Percentiles rank a stretch among this genome's conserved stretches.
These are phyloP conservation scores for Daphne laureola DNA, from an alignment of 441 rosid species.

Conservation along the genomic window DNA sequence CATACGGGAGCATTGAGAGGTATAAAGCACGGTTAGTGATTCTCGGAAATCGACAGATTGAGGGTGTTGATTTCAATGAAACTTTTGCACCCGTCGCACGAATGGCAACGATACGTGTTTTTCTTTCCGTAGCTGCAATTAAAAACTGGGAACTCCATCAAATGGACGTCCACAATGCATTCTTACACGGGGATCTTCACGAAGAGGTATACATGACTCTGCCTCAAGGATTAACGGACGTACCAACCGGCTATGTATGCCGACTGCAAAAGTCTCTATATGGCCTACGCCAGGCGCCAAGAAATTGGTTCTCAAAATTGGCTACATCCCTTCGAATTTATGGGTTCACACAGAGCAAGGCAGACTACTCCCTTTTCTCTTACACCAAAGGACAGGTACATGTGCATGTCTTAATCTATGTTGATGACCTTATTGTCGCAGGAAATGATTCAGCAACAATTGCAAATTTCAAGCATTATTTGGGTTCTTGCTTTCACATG, in stretches of 20 bases:
- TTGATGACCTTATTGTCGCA: slow-evolving; percentile 1
- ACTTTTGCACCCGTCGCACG: no score
- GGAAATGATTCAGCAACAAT: no score
- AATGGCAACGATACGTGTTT: neutral
- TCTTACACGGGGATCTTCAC: neutral
- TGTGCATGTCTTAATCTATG: neutral
- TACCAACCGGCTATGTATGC: neutral
- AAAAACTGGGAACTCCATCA: no score
- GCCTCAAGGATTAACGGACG: neutral
- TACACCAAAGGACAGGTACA: neutral
- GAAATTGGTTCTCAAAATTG: neutral
- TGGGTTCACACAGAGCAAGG: no score
- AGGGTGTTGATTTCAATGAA: slow-evolving; percentile 3
- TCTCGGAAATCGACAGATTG: neutral
- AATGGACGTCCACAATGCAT: no score
- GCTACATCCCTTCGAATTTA: neutral
- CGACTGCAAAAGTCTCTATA: neutral
- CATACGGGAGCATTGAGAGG: neutral
- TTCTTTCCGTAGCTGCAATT: neutral
- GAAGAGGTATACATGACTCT: neutral
- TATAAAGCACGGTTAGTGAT: neutral
- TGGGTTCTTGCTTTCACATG: no score
- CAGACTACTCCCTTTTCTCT: neutral
- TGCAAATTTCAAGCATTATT: neutral
- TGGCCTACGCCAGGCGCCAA: neutral